A percentile compares a stretch with the other conserved stretches of the same genome.
phyloP scores from a whole-genome alignment of 1,284 basidiomycete genomes.

The Marasmius oreades region DNA sequence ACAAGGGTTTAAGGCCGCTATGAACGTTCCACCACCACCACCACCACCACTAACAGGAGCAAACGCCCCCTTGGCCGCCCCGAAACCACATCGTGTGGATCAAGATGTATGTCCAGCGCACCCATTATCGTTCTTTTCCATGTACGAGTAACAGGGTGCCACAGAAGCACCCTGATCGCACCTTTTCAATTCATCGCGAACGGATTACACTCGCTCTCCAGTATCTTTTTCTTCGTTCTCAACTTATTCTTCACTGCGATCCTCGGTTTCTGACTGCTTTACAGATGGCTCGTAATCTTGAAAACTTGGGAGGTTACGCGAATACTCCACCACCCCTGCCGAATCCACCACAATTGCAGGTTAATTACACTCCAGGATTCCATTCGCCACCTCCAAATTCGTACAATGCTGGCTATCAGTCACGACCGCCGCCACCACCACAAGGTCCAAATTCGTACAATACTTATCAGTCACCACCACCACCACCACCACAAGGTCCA shows the following conservation, averaged over 20 bases:
- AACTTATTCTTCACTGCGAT: background rate
- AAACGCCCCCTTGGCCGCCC: conserved; percentile 52
- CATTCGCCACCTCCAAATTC: conserved; percentile 11
- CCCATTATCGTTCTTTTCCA: conserved; percentile 28
- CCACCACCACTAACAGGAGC: conserved; percentile 17
- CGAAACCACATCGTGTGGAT: conserved; percentile 62
- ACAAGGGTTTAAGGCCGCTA: background rate
- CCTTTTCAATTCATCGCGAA: too few relatives aligned
- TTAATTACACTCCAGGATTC: conserved; percentile 26
- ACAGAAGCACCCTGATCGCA: too few relatives aligned
- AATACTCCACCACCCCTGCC: conserved; percentile 25
- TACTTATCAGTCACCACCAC: conserved; percentile 2
- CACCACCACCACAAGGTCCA: background rate
- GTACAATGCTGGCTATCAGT: background rate
- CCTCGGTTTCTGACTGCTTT: conserved; percentile 16
- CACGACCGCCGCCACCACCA: background rate
- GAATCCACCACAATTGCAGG: conserved; percentile 13
- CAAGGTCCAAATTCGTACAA: background rate
- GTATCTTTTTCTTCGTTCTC: background rate
- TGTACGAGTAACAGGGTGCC: background rate
- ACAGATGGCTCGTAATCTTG: conserved; percentile 65
- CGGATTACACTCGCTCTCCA: too few relatives aligned
- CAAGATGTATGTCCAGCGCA: conserved; percentile 60
- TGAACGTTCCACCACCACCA: background rate
- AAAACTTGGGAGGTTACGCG: conserved; percentile 28